Percentiles rank a stretch among this genome's conserved stretches.
Evolutionary conservation across 352 stramenopile genomes (phyloP).

Genomic region (Phytophthora hybrid): DNA sequence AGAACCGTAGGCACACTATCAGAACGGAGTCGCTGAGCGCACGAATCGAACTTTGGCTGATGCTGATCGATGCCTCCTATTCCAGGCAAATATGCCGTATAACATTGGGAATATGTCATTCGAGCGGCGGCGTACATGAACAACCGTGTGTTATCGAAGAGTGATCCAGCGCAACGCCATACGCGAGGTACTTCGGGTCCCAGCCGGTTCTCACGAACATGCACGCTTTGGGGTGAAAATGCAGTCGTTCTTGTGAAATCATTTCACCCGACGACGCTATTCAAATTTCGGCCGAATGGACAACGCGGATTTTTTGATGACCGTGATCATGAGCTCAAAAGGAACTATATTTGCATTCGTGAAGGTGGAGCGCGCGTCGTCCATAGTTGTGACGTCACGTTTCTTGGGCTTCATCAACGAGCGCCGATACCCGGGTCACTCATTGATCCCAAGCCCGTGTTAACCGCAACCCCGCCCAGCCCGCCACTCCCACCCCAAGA

Average conservation of each 20-base stretch:
- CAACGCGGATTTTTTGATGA: background rate
- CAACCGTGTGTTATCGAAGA: background rate
- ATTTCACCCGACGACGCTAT: background rate
- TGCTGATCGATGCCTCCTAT: background rate
- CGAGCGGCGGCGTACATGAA: slow-evolving; percentile 1
- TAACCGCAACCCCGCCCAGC: too few species aligned
- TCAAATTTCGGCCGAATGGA: slow-evolving; percentile 4
- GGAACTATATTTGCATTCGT: slow-evolving; percentile 5
- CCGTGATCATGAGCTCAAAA: slow-evolving; percentile 3
- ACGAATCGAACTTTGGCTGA: slow-evolving; percentile 16
- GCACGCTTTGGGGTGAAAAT: slow-evolving; percentile 11
- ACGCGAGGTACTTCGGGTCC: background rate
- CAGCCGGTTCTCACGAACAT: background rate
- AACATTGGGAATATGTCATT: slow-evolving; percentile 12
- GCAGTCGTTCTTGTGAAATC: background rate
- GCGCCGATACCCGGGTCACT: background rate
- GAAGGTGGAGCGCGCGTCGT: slow-evolving; percentile 1
- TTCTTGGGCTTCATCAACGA: background rate
- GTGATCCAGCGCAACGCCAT: background rate
- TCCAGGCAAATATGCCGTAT: slow-evolving; percentile 5
- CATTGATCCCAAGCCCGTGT: too few species aligned
- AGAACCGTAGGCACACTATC: slow-evolving; percentile 14
- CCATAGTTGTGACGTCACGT: slow-evolving; percentile 1
- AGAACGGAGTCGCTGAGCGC: slow-evolving; percentile 10
- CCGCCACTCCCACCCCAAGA: background rate